Evolutionary conservation across 352 stramenopile genomes (phyloP), one percentile per base, ranked within the genome.

Genomic region (Phytophthora aleatoria): DNA sequence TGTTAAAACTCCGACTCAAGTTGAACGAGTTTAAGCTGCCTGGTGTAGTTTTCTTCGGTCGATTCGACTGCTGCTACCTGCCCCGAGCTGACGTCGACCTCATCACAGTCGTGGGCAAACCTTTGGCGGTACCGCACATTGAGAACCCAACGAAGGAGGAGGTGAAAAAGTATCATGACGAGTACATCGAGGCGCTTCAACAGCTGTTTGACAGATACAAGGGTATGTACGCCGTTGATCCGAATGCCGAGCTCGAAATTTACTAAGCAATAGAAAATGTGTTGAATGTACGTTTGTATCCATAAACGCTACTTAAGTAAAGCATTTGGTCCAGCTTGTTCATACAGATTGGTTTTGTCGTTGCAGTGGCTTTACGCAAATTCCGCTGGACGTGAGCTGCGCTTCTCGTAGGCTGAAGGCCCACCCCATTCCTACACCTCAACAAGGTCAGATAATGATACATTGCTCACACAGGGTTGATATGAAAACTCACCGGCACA

Each of bases 121-220:
- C 54, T 13, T 62, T 98, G 27, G 50, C 83, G 43, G 41, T 98
- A 38, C 95, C 93, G 9, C 89, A 79, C 44, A 95, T 98, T 60
- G 73, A 83, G 41, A 45, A 96, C 45, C 95, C 95, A 3, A 96
- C 81, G 1, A 74, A 80, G 28, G 84, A 97, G 30, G 91, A 98
- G 33, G 83, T 98, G 2, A 62, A 77, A 47, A 90, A 88, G 69
- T 98, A 95, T 80, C 95, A 98, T 70, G 60, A 73, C 8, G 65
- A 90, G 44, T 98, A 98, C 65, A 76, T 98, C 7, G 51, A 68
- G 13, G 67, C 83, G 3, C 75, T 98, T 53, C 79, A 85, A 50
- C 59, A 52, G 7, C 73, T 98, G 4, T 98, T 97, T 57, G 83
- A 97, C 39, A 80, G 83, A 41, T 76, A 98, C 83, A 95, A 95